A percentile compares a stretch with the other conserved stretches of the same genome.
These are phyloP conservation scores for Symbiodinium pilosum DNA, from an alignment of 73 alveolate species.

Conservation along the genomic window DNA sequence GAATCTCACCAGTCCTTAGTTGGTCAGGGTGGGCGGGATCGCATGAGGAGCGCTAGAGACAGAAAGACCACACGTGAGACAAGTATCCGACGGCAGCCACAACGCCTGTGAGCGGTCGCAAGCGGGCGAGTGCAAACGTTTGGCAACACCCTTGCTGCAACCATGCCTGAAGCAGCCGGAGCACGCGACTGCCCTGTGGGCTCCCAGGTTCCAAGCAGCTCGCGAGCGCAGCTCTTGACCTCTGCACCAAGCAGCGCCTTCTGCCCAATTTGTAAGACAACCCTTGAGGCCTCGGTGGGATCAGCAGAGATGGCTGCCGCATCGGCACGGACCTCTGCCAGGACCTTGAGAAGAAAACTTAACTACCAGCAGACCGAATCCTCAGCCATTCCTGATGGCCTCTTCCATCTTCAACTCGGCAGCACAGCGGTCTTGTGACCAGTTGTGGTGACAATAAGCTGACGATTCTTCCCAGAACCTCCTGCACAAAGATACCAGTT, in stretches of 20 bases:
- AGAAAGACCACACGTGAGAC: no score
- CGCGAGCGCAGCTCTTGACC: constrained; percentile 68
- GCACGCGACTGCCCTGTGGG: neutral
- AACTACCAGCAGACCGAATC: neutral
- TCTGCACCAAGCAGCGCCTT: no score
- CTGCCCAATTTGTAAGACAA: no score
- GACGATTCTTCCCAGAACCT: constrained; percentile 72
- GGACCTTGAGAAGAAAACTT: neutral
- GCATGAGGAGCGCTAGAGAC: no score
- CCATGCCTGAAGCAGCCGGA: neutral
- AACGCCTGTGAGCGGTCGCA: neutral
- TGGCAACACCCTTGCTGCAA: neutral
- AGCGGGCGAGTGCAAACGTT: neutral
- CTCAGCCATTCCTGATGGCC: neutral
- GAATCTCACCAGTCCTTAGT: no score
- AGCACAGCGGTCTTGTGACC: constrained; percentile 84
- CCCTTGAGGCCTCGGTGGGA: constrained; percentile 74
- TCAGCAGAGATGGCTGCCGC: constrained; percentile 55
- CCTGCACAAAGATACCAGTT: neutral
- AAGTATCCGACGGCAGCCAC: neutral
- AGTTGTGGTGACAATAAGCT: constrained; percentile 67
- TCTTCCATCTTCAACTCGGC: constrained; percentile 39
- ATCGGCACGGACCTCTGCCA: constrained; percentile 26
- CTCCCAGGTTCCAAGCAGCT: neutral
- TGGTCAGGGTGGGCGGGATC: no score